Evolutionary conservation across 2,329 filamentous ascomycete species (phyloP), one percentile per base, ranked within the genome.

Genomic region (Aspergillus jensenii): DNA sequence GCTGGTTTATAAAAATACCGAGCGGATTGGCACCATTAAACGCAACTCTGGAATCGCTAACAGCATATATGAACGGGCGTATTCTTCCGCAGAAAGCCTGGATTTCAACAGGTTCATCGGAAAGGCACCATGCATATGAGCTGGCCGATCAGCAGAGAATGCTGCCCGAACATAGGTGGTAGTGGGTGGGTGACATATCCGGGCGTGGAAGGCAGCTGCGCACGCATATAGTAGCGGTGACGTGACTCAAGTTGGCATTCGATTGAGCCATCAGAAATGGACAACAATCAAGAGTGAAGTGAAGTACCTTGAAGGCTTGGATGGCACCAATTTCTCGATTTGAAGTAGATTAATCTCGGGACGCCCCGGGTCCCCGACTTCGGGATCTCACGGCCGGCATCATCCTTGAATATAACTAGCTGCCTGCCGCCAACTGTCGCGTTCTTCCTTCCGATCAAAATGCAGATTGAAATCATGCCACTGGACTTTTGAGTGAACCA

Each of bases 321-420:
- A n/a, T 2, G n/a, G 35, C 12, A n/a, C 6, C 15, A 37, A 31
- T 31, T 37, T 7, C 12, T 5, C 35, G 14, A n/a, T 5, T 37
- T 37, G 12, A n/a, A 7, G 11, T 52, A 23, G 23, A 31, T 31
- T 40, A n/a, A 37, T 44, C 39, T 51, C 55, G 49, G 58, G 25
- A 35, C 33, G 43, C 41, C 44, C 59, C 64, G 62, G 56, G 55
- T 62, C 27, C 58, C 57, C 52, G 47, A 37, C 19, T 31, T 57
- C 60, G 59, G 63, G 59, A 59, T 55, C 56, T 58, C 53, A 55
- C 62, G 62, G 61, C 56, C 56, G 55, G 14, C 41, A 35, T 45
- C 60, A 35, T 41, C 60, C 58, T 43, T 50, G n/a, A 50, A 33
- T 46, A 27, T 25, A 46, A 27, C 35, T 25, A 46, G 9, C 35